A percentile compares a stretch with the other conserved stretches of the same genome.
These are phyloP conservation scores for Phytophthora cactorum DNA, from an alignment of 352 stramenopile species.

Conservation along the genomic window DNA sequence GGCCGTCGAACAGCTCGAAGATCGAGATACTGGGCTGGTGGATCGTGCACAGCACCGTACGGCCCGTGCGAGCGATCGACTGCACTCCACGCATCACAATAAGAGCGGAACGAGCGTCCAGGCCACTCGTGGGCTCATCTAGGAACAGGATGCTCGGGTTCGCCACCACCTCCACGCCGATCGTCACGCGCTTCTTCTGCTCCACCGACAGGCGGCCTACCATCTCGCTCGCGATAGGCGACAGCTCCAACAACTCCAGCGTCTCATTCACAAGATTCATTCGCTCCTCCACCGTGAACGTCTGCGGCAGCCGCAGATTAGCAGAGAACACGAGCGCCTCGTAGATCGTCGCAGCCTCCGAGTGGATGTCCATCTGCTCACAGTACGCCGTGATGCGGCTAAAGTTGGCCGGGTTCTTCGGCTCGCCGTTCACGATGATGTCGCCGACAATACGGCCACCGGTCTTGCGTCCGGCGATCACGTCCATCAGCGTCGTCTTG, in stretches of 20 bases:
- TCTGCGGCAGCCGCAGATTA: conserved; percentile 71
- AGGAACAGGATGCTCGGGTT: too few relatives aligned
- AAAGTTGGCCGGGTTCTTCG: conserved; percentile 82
- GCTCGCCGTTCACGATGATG: conserved; percentile 88
- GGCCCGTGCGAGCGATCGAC: too few relatives aligned
- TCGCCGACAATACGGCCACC: conserved; percentile 78
- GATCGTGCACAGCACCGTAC: too few relatives aligned
- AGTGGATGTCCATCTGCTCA: conserved; percentile 92
- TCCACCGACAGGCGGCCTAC: conserved; percentile 74
- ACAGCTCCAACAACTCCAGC: conserved; percentile 60
- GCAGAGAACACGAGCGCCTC: too few relatives aligned
- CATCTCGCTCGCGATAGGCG: conserved; percentile 47
- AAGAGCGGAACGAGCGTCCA: too few relatives aligned
- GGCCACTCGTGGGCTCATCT: too few relatives aligned
- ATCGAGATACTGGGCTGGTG: too few relatives aligned
- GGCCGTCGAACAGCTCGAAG: too few relatives aligned
- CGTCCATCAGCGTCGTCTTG: conserved; percentile 67
- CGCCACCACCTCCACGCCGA: too few relatives aligned
- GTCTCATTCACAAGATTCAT: conserved; percentile 59
- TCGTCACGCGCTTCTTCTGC: too few relatives aligned
- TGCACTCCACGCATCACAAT: too few relatives aligned
- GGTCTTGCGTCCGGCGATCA: conserved; percentile 59
- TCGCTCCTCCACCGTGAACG: conserved; percentile 40
- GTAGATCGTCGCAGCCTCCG: conserved; percentile 67
- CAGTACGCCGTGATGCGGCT: conserved; percentile 89